phyloP scores from a whole-genome alignment of 164 flowering plant genomes.

The Litsea cubeba region DNA sequence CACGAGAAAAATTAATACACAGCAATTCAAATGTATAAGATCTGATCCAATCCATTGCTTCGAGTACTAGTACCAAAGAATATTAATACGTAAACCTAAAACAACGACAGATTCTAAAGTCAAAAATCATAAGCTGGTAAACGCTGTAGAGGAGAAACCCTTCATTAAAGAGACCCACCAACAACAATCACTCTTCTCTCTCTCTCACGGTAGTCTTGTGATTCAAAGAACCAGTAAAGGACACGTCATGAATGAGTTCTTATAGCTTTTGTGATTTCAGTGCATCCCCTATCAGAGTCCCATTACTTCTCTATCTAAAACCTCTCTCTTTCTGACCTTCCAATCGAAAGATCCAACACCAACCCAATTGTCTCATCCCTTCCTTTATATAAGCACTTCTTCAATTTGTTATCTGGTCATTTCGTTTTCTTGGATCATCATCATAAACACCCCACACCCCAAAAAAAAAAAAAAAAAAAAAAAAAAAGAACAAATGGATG shows the following conservation, averaged over 20 bases:
- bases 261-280: not conserved
- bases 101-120: not conserved
- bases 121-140: constrained; percentile 4
- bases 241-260: not conserved
- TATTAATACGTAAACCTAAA: too few relatives aligned
- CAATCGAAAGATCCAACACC: not conserved
- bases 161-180: too few relatives aligned
- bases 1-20: too few relatives aligned
- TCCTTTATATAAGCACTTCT: constrained; percentile 1
- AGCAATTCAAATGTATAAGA: too few relatives aligned
- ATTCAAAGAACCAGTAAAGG: not conserved
- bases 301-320: not conserved
- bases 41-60: too few relatives aligned
- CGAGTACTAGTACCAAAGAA: too few relatives aligned
- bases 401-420: not conserved
- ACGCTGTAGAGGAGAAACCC: not conserved
- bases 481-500: constrained; percentile 26
- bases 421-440: not conserved
- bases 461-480: not conserved
- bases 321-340: not conserved
- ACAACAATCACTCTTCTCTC: not conserved
- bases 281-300: constrained; percentile 1
- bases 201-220: constrained; percentile 6
- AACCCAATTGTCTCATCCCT: not conserved
- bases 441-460: not conserved